A percentile compares a stretch with the other conserved stretches of the same genome.
These are phyloP conservation scores for Emericellopsis atlantica DNA, from an alignment of 2,329 filamentous ascomycete species.

Conservation along the genomic window DNA sequence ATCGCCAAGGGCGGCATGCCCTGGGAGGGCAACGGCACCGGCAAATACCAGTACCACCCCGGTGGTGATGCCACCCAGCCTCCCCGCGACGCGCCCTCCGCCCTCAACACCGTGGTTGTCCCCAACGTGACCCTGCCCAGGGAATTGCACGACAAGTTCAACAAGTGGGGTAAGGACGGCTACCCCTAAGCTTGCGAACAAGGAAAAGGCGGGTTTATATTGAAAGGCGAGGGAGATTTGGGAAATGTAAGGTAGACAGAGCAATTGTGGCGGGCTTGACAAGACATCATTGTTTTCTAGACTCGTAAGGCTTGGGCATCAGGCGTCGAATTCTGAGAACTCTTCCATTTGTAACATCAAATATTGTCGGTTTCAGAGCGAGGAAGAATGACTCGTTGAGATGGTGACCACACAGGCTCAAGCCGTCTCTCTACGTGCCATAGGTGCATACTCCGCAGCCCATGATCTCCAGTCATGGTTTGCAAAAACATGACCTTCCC, in stretches of 20 bases:
- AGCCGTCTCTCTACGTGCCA: too few species aligned
- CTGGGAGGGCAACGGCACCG: slow-evolving; percentile 61
- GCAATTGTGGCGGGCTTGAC: background rate
- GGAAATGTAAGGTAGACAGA: slow-evolving; percentile 1
- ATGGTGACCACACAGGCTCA: too few species aligned
- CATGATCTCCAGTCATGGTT: too few species aligned
- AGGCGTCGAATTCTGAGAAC: too few species aligned
- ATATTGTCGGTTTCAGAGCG: too few species aligned
- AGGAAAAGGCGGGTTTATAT: background rate
- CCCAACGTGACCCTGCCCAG: slow-evolving; percentile 88
- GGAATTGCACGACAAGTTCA: slow-evolving; percentile 92
- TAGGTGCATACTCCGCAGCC: too few species aligned
- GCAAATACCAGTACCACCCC: slow-evolving; percentile 72
- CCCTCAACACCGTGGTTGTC: slow-evolving; percentile 87
- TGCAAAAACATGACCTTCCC: too few species aligned
- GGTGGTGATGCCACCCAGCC: slow-evolving; percentile 65
- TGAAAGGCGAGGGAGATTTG: background rate
- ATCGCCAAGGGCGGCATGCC: slow-evolving; percentile 74
- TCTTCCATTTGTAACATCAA: too few species aligned
- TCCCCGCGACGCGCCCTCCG: slow-evolving; percentile 84
- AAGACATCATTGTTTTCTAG: background rate
- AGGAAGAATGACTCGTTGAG: too few species aligned
- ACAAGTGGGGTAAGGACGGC: slow-evolving; percentile 99
- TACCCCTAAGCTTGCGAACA: slow-evolving; percentile 39
- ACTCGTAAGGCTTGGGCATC: background rate